A percentile compares a stretch with the other conserved stretches of the same genome.
These are phyloP conservation scores for Yamadazyma songkhlaensis DNA, from an alignment of 1,139 yeast species.

Conservation along the genomic window DNA sequence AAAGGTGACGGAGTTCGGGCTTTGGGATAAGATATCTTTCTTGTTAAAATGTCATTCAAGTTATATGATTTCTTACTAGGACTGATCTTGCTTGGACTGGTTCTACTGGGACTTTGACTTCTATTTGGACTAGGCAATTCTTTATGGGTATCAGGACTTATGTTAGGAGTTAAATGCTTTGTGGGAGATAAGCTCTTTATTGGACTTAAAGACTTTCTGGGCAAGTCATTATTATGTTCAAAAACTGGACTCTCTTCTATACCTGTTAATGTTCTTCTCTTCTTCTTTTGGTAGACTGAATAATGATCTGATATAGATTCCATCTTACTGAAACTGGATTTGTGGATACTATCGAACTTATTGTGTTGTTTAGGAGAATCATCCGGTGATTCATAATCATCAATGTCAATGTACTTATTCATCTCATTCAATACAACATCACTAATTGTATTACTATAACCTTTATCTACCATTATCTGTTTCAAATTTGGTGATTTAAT, in stretches of 20 bases:
- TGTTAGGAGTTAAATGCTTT: slow-evolving; percentile 4
- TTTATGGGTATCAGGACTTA: slow-evolving; percentile 10
- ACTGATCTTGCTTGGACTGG: slow-evolving; percentile 19
- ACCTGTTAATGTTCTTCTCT: slow-evolving; percentile 36
- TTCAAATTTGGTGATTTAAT: slow-evolving; percentile 29
- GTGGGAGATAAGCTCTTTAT: slow-evolving; percentile 3
- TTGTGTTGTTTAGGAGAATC: slow-evolving; percentile 4
- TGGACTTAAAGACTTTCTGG: neutral
- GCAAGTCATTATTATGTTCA: neutral
- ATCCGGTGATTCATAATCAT: slow-evolving; percentile 5
- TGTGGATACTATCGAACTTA: slow-evolving; percentile 1
- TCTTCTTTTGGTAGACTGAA: slow-evolving; percentile 23
- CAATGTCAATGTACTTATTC: slow-evolving; percentile 22
- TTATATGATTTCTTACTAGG: slow-evolving; percentile 43
- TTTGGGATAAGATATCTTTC: slow-evolving; percentile 14
- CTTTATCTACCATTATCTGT: slow-evolving; percentile 33
- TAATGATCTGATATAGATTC: slow-evolving; percentile 43
- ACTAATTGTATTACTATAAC: slow-evolving; percentile 41
- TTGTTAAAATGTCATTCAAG: slow-evolving; percentile 30
- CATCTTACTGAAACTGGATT: slow-evolving; percentile 22
- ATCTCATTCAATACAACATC: slow-evolving; percentile 41
- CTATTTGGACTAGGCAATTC: neutral
- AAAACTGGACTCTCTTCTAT: slow-evolving; percentile 16
- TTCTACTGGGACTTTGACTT: neutral
- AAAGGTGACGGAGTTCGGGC: slow-evolving; percentile 10